Percentiles rank a stretch among this genome's conserved stretches.
These are phyloP conservation scores for Arachnopeziza araneosa DNA, from an alignment of 2,329 filamentous ascomycete genomes.

Conservation along the genomic window DNA sequence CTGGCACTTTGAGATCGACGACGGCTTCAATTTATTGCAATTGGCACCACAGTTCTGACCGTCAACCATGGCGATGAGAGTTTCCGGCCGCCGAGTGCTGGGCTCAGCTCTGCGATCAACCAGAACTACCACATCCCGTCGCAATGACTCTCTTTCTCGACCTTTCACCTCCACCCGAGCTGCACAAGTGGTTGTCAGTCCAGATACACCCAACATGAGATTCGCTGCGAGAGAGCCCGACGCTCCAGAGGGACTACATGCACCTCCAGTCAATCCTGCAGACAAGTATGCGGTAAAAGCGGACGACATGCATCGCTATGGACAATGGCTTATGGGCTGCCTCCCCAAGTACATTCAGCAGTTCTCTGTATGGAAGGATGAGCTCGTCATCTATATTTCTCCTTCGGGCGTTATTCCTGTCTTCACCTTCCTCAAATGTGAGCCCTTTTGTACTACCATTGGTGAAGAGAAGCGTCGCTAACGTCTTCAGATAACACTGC, in stretches of 20 bases:
- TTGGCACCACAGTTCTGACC: slow-evolving; percentile 29
- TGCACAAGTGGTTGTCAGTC: slow-evolving; percentile 42
- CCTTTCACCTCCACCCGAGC: slow-evolving; percentile 36
- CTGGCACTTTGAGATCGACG: background rate
- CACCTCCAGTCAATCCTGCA: slow-evolving; percentile 79
- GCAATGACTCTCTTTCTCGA: slow-evolving; percentile 21
- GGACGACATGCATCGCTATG: slow-evolving; percentile 86
- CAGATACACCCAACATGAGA: slow-evolving; percentile 58
- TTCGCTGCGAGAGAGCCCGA: slow-evolving; percentile 47
- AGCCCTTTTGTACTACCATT: background rate
- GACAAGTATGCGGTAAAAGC: slow-evolving; percentile 89
- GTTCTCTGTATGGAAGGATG: slow-evolving; percentile 99
- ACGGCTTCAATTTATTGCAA: slow-evolving; percentile 13
- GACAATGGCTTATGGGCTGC: slow-evolving; percentile 93
- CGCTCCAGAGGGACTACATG: slow-evolving; percentile 57
- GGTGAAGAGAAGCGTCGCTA: slow-evolving; percentile 5
- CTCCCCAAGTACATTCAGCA: slow-evolving; percentile 98
- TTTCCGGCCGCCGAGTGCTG: slow-evolving; percentile 51
- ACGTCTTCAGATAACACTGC: slow-evolving; percentile 72
- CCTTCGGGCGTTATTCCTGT: slow-evolving; percentile 85
- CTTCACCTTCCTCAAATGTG: slow-evolving; percentile 84
- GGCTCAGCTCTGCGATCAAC: slow-evolving; percentile 51
- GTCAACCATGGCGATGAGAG: slow-evolving; percentile 53
- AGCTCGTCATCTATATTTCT: slow-evolving; percentile 89
- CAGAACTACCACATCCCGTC: slow-evolving; percentile 31